phyloP scores from a whole-genome alignment of 2,329 filamentous ascomycete species.

The Pseudogymnoascus sp. region DNA sequence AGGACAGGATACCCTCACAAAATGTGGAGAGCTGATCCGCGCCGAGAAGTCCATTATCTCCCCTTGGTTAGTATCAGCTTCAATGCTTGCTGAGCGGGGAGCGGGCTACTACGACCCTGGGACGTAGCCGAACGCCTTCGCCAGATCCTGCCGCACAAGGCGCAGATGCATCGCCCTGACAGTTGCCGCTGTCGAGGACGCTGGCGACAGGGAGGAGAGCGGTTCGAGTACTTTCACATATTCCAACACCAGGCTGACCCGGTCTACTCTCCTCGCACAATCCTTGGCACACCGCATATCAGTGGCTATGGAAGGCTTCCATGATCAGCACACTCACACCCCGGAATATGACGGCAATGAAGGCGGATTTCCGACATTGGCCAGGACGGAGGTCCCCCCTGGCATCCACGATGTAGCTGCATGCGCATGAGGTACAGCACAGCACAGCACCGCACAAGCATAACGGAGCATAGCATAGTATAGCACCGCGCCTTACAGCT shows the following conservation, averaged over 20 bases:
- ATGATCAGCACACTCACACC: neutral
- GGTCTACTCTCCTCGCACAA: neutral
- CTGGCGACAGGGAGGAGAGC: neutral
- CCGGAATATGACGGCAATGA: neutral
- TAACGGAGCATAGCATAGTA: neutral
- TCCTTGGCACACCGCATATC: neutral
- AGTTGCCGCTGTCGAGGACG: neutral
- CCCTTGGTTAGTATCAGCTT: neutral
- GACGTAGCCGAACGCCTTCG: neutral
- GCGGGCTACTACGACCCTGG: neutral
- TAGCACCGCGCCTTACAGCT: neutral
- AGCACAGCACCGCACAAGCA: neutral
- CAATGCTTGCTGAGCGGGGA: neutral
- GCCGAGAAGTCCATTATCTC: neutral
- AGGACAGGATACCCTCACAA: neutral
- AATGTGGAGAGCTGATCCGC: neutral
- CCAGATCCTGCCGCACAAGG: neutral
- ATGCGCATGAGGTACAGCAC: neutral
- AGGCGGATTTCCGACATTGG: neutral
- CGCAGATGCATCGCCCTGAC: constrained; percentile 1
- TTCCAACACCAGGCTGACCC: neutral
- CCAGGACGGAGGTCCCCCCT: neutral
- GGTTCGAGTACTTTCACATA: neutral
- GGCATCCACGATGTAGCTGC: neutral
- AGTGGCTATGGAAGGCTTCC: neutral